Evolutionary conservation across 2,329 filamentous ascomycete species (phyloP).

Genomic region (Endocalyx cinctus): DNA sequence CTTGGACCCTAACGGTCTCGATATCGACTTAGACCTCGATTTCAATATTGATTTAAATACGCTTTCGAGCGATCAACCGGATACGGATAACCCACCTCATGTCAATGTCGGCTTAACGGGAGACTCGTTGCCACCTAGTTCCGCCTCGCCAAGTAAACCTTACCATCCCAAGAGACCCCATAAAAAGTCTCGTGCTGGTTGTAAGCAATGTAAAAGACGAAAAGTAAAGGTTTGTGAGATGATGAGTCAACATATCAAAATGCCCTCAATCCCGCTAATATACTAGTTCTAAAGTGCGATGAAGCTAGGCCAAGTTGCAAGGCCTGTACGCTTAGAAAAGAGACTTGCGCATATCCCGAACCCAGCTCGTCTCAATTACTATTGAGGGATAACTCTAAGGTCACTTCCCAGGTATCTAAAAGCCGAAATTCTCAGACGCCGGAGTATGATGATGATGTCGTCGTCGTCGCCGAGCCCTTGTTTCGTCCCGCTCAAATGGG

Average conservation of each 20-base stretch:
- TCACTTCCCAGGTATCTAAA: too few relatives aligned
- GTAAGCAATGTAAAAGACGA: conserved; percentile 49
- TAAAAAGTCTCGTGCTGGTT: conserved; percentile 50
- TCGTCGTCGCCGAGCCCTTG: conserved; percentile 29
- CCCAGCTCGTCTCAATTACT: conserved; percentile 10
- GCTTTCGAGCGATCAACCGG: too few relatives aligned
- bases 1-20: too few relatives aligned
- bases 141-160: too few relatives aligned
- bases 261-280: too few relatives aligned
- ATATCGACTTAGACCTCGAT: too few relatives aligned
- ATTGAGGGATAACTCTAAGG: conserved; percentile 5
- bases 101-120: too few relatives aligned
- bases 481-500: conserved; percentile 30
- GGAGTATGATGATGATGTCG: conserved; percentile 1
- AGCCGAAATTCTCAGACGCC: too few relatives aligned
- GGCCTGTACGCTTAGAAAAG: conserved; percentile 43
- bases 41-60: too few relatives aligned
- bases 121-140: too few relatives aligned
- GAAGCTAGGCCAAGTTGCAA: conserved; percentile 46
- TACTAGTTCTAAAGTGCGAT: conserved; percentile 39
- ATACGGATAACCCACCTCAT: too few relatives aligned
- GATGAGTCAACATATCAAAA: too few relatives aligned
- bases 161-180: conserved; percentile 49
- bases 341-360: conserved; percentile 46
- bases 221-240: conserved; percentile 44